Conservation (phyloP, 2,329 filamentous ascomycete species). For the Fusarium lyarnte region DNA sequence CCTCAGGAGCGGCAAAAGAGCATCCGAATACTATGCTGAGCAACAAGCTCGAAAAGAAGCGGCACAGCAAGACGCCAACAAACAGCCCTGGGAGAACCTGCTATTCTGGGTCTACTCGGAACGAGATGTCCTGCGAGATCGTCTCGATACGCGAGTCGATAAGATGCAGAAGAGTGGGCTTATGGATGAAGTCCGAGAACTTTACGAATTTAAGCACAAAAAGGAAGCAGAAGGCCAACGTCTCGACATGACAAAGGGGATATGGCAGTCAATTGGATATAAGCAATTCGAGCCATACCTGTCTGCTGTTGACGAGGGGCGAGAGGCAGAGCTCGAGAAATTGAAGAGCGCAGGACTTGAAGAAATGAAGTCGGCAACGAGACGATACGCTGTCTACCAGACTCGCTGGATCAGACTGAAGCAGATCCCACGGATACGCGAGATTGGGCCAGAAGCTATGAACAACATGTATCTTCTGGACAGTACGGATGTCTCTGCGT, state of each 20-base stretch:
- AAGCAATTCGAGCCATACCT: constrained; percentile 87
- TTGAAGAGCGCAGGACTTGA: constrained; percentile 72
- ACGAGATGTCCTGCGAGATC: constrained; percentile 70
- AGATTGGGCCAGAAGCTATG: constrained; percentile 60
- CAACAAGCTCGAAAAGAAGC: constrained; percentile 63
- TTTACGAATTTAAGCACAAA: constrained; percentile 54
- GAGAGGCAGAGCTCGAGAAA: constrained; percentile 57
- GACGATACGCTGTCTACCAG: constrained; percentile 88
- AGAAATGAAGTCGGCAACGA: constrained; percentile 81
- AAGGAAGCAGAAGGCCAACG: constrained; percentile 55
- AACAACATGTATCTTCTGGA: constrained; percentile 81
- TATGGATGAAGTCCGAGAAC: constrained; percentile 58
- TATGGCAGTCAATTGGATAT: constrained; percentile 97
- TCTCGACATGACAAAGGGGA: constrained; percentile 81
- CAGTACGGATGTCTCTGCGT: constrained; percentile 73
- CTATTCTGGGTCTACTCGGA: constrained; percentile 90
- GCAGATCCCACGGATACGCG: constrained; percentile 73
- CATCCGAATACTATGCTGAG: constrained; percentile 87
- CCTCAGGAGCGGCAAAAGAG: constrained; percentile 80
- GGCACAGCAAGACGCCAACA: constrained; percentile 35
- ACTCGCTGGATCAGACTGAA: constrained; percentile 88
- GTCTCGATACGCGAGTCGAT: constrained; percentile 81
- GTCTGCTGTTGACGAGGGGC: constrained; percentile 51
- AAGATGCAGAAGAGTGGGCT: constrained; percentile 76
- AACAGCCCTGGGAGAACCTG: constrained; percentile 63